Evolutionary conservation across 495 filamentous ascomycete genomes (phyloP), one percentile per base, ranked within the genome.

Genomic region (Tuber microsphaerosporum): DNA sequence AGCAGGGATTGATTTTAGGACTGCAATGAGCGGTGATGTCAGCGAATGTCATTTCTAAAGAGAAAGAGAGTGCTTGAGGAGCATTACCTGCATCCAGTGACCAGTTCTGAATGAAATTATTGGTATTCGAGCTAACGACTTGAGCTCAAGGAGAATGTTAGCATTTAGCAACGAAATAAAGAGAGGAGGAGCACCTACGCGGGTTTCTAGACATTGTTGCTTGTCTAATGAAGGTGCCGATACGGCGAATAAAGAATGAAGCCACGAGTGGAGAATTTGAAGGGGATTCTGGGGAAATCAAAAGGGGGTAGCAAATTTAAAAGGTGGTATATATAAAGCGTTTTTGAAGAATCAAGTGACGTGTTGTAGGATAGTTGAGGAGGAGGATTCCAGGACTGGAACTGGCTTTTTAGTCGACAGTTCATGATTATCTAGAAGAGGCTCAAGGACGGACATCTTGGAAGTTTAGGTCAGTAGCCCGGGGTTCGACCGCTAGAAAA

Each of bases 71-170:
- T 26, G 46, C 43, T 19, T 37, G 43, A 68, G 7, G 65, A 65
- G 31, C 37, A 71, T 72, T 74, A 83, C 81, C 81, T 56, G 76
- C 71, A 71, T 75, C 61, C 16, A 83, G 76, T 34, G 81, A 74
- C 81, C 81, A 83, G 43, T 79, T 71, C 39, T 75, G 76, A 16
- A 80, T 45, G 44, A 75, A 75, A 39, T 69, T 74, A 72, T 77
- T 77, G 37, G 75, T 37, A 71, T 76, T 77, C 44, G 73, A 31
- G 37, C 42, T 19, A 44, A 37, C 75, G 77, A 71, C 45, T 70
- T 72, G 43, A 20, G 26, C 26, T 65, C 17, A 65, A 65, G 26
- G 56, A 65, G 31, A 34, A 34, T 65, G 56, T 34, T 19, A 65
- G 14, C 56, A 65, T 34, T 31, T 34, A 65, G 16, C 56, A 16